A percentile compares a stretch with the other conserved stretches of the same genome.
These are phyloP conservation scores for Fusarium sp. DNA, from an alignment of 2,329 filamentous ascomycete genomes.

Conservation along the genomic window DNA sequence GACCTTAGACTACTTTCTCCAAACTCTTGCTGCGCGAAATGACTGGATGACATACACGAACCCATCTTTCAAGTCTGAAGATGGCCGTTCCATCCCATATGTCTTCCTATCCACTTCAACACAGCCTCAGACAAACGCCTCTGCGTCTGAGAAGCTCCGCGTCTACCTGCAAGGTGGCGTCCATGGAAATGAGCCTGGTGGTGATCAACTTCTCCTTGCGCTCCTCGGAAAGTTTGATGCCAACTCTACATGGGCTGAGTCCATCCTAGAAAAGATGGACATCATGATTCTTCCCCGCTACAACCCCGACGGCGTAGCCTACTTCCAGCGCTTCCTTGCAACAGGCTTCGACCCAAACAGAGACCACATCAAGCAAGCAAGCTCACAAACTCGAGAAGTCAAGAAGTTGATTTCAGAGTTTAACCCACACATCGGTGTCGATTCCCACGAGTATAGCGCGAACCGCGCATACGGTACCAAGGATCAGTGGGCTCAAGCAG, in stretches of 20 bases:
- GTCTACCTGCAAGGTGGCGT: slow-evolving; percentile 44
- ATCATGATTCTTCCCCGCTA: slow-evolving; percentile 44
- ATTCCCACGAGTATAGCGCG: slow-evolving; percentile 43
- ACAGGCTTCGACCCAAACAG: slow-evolving; percentile 43
- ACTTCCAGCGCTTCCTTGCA: slow-evolving; percentile 43
- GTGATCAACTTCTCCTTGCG: slow-evolving; percentile 42
- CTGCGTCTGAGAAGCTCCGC: slow-evolving; percentile 34
- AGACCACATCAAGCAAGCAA: slow-evolving; percentile 42
- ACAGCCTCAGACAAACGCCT: slow-evolving; percentile 28
- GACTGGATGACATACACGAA: slow-evolving; percentile 39
- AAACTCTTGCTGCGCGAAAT: slow-evolving; percentile 33
- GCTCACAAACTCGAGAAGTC: slow-evolving; percentile 40
- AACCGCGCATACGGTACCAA: slow-evolving; percentile 38
- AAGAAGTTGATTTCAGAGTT: slow-evolving; percentile 38
- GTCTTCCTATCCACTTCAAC: slow-evolving; percentile 24
- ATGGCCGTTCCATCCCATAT: slow-evolving; percentile 38
- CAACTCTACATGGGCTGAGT: slow-evolving; percentile 39
- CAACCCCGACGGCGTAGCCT: slow-evolving; percentile 44
- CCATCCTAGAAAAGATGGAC: slow-evolving; percentile 41
- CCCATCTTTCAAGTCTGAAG: slow-evolving; percentile 36
- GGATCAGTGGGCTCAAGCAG: slow-evolving; percentile 37
- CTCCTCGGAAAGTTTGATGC: slow-evolving; percentile 43
- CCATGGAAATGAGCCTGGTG: slow-evolving; percentile 44
- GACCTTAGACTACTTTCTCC: slow-evolving; percentile 33
- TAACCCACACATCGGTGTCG: slow-evolving; percentile 40